phyloP scores from a whole-genome alignment of 805 yeast genomes.

The Wickerhamomyces bisporus region DNA sequence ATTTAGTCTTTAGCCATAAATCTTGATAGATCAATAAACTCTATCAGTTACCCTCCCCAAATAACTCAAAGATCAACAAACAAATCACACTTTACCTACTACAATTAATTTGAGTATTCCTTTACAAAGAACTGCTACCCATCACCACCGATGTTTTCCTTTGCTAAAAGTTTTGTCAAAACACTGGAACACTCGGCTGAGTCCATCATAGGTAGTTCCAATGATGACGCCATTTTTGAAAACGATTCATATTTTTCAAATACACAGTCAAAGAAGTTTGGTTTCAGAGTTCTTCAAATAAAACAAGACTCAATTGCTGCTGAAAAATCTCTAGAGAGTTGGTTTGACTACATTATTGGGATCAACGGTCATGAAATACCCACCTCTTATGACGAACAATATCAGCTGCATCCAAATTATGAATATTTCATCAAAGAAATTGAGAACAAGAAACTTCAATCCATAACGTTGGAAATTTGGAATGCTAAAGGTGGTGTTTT shows the following conservation, averaged over 20 bases:
- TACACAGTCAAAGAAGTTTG: conserved; percentile 32
- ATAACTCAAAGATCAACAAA: no score
- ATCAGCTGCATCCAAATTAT: conserved; percentile 36
- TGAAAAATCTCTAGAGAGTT: conserved; percentile 62
- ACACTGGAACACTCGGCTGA: conserved; percentile 41
- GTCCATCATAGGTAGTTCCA: conserved; percentile 23
- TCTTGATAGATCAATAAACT: no score
- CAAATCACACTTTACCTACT: no score
- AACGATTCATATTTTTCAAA: conserved; percentile 24
- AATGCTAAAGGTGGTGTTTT: conserved; percentile 76
- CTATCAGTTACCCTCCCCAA: no score
- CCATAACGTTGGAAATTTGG: conserved; percentile 66
- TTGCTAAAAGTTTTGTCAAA: conserved; percentile 59
- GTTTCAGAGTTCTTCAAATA: conserved; percentile 55
- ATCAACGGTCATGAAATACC: conserved; percentile 66
- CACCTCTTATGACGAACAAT: conserved; percentile 28
- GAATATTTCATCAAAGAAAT: conserved; percentile 40
- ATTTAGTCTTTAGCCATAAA: no score
- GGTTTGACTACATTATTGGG: conserved; percentile 85
- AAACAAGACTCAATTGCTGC: conserved; percentile 41
- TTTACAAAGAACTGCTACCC: no score
- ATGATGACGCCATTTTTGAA: conserved; percentile 19
- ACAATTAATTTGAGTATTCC: no score
- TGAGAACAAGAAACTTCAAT: conserved; percentile 30
- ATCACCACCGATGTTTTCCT: conserved; percentile 60